Evolutionary conservation across 2,329 filamentous ascomycete genomes (phyloP).

Genomic region (Xylaria sp.): DNA sequence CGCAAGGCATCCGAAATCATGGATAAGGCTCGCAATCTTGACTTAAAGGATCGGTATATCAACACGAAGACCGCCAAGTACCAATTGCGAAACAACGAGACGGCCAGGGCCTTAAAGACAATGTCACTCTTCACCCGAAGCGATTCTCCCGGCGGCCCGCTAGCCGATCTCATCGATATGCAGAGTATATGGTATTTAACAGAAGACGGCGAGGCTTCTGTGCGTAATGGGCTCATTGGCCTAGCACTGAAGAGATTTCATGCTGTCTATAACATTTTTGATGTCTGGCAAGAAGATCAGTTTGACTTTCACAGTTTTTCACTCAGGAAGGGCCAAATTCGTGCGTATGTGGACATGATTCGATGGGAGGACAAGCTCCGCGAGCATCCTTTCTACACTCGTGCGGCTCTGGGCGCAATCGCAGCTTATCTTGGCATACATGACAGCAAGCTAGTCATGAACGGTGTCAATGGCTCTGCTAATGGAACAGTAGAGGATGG

Average conservation of each 20-base stretch:
- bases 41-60: constrained; percentile 94
- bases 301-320: constrained; percentile 99
- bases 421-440: constrained; percentile 82
- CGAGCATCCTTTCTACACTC: constrained; percentile 91
- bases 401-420: constrained; percentile 84
- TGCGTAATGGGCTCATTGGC: constrained; percentile 82
- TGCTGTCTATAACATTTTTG: constrained; percentile 89
- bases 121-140: constrained; percentile 95
- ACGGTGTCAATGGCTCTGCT: constrained; percentile 68
- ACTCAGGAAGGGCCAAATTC: constrained; percentile 93
- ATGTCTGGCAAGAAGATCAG: constrained; percentile 97
- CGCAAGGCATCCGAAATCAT: constrained; percentile 85
- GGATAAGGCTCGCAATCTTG: constrained; percentile 85
- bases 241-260: constrained; percentile 94
- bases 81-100: constrained; percentile 91
- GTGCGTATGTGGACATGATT: constrained; percentile 95
- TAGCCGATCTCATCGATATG: constrained; percentile 96
- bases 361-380: constrained; percentile 93
- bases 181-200: constrained; percentile 98
- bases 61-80: constrained; percentile 99
- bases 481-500: constrained; percentile 64
- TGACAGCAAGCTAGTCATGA: constrained; percentile 76
- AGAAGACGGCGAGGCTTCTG: constrained; percentile 91
- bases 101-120: constrained; percentile 84
- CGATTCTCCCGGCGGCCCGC: constrained; percentile 85